Evolutionary conservation across 208 protist species (phyloP).

Genomic region (Spongospora subterranea): DNA sequence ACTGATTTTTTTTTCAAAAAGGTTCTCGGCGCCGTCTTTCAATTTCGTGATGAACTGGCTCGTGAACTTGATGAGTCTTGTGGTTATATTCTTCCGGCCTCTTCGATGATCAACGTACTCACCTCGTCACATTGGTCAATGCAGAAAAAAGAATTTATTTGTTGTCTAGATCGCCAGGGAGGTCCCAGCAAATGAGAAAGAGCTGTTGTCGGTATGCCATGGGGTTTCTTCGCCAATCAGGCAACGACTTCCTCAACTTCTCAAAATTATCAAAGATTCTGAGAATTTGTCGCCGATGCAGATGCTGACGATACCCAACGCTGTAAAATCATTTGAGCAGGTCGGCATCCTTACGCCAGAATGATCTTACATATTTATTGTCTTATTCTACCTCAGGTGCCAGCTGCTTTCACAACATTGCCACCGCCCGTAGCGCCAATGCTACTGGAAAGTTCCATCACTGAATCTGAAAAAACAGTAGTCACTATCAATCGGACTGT

Average conservation of each 20-base stretch:
- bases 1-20: neutral
- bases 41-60: neutral
- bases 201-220: neutral
- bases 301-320: too few relatives aligned
- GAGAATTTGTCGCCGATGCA: neutral
- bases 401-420: too few relatives aligned
- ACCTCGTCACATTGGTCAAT: too few relatives aligned
- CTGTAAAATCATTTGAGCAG: too few relatives aligned
- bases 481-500: too few relatives aligned
- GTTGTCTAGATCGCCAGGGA: neutral
- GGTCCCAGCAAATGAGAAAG: neutral
- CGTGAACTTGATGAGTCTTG: conserved; percentile 44
- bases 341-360: too few relatives aligned
- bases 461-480: neutral
- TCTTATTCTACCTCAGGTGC: too few relatives aligned
- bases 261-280: neutral
- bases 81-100: neutral
- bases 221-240: neutral
- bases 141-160: too few relatives aligned
- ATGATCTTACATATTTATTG: too few relatives aligned
- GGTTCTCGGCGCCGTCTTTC: neutral
- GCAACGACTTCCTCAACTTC: too few relatives aligned
- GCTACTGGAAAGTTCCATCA: too few relatives aligned
- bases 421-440: too few relatives aligned
- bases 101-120: neutral